Percentiles rank a stretch among this genome's conserved stretches.
These are phyloP conservation scores for Tetrapisispora iriomotensis DNA, from an alignment of 805 yeast species.

Conservation along the genomic window DNA sequence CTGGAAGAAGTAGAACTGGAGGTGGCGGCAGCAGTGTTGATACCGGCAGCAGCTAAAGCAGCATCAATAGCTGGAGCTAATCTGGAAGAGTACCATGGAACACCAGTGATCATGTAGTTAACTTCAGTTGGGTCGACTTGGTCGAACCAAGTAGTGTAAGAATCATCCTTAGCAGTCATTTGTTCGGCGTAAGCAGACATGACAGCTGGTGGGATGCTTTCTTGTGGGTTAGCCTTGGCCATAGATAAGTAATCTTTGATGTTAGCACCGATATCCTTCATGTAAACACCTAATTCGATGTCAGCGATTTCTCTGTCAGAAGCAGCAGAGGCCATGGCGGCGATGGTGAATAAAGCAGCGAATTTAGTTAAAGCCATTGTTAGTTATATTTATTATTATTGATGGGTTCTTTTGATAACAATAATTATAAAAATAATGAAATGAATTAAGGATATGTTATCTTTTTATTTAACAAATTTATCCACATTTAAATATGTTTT, in stretches of 20 bases:
- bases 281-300: constrained; percentile 12
- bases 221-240: constrained; percentile 6
- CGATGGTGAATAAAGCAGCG: constrained; percentile 5
- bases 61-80: constrained; percentile 3
- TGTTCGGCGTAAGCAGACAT: constrained; percentile 10
- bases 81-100: constrained; percentile 7
- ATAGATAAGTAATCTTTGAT: constrained; percentile 8
- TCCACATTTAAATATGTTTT: no score
- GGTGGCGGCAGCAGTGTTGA: constrained; percentile 1
- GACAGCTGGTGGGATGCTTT: constrained; percentile 11
- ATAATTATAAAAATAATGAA: background rate
- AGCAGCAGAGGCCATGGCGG: constrained; percentile 7
- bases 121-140: constrained; percentile 21
- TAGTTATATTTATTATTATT: background rate
- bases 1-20: background rate
- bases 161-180: constrained; percentile 26
- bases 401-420: background rate
- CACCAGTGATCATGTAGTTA: constrained; percentile 22
- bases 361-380: constrained; percentile 3
- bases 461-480: no score
- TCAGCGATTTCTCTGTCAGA: constrained; percentile 7
- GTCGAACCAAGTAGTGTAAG: constrained; percentile 25
- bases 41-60: constrained; percentile 4
- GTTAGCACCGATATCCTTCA: constrained; percentile 11
- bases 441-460: background rate